These are phyloP conservation scores for Penicillium polonicum DNA, from an alignment of 2,329 filamentous ascomycete species.

Conservation along the genomic window DNA sequence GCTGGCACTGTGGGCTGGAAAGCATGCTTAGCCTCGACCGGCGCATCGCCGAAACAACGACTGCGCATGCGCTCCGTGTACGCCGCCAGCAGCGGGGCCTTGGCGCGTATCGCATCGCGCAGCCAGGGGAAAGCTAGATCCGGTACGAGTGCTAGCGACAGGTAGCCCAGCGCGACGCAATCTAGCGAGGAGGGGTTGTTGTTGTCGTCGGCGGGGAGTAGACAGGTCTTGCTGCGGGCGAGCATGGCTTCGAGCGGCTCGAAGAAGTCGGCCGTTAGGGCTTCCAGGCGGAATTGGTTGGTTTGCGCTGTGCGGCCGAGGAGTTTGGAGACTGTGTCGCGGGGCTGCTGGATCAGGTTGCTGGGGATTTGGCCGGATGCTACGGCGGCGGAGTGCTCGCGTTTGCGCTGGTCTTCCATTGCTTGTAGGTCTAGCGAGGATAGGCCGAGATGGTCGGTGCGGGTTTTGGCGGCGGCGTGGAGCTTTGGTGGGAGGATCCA, in stretches of 20 bases:
- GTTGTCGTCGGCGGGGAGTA: conserved; percentile 48
- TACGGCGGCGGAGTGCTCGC: conserved; percentile 41
- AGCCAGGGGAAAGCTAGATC: conserved; percentile 64
- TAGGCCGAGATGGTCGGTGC: conserved; percentile 69
- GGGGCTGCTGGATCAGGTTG: conserved; percentile 55
- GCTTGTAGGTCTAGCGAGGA: conserved; percentile 65
- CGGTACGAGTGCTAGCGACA: conserved; percentile 68
- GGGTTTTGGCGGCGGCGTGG: conserved; percentile 66
- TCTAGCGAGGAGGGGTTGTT: conserved; percentile 65
- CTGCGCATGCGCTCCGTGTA: conserved; percentile 46
- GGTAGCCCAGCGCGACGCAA: conserved; percentile 76
- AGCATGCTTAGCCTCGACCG: conserved; percentile 22
- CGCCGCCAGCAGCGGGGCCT: conserved; percentile 46
- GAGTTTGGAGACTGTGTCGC: conserved; percentile 59
- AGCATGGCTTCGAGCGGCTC: conserved; percentile 67
- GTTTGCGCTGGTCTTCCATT: conserved; percentile 41
- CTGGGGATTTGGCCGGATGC: conserved; percentile 42
- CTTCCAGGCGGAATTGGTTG: conserved; percentile 72
- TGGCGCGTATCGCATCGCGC: conserved; percentile 54
- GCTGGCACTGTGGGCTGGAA: conserved; percentile 13
- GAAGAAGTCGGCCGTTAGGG: conserved; percentile 68
- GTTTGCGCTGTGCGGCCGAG: conserved; percentile 68
- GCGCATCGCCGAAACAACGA: conserved; percentile 38
- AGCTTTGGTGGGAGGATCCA: conserved; percentile 78
- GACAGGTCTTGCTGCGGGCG: conserved; percentile 51